Percentiles rank a stretch among this genome's conserved stretches.
These are phyloP conservation scores for Botrytis fragariae DNA, from an alignment of 2,329 filamentous ascomycete genomes.

Conservation along the genomic window DNA sequence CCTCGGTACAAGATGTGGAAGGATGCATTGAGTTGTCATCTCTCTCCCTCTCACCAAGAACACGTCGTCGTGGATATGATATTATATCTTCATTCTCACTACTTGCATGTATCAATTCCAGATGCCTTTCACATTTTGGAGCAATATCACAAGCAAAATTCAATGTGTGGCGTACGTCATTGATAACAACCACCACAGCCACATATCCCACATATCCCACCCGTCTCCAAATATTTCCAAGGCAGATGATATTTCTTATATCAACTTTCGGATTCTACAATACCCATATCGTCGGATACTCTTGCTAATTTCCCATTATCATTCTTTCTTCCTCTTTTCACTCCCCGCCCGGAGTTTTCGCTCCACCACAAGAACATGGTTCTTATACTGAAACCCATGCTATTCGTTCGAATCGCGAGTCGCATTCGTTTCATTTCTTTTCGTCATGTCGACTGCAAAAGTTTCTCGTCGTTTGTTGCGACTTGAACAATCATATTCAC, in stretches of 20 bases:
- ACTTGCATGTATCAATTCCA: too few relatives aligned
- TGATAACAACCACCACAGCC: conserved; percentile 1
- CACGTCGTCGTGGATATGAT: neutral
- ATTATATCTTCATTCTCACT: conserved; percentile 1
- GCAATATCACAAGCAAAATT: neutral
- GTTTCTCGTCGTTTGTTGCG: conserved; percentile 28
- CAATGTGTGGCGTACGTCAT: conserved; percentile 3
- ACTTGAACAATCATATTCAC: conserved; percentile 4
- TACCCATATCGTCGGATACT: neutral
- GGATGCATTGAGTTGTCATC: neutral
- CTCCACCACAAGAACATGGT: conserved; percentile 23
- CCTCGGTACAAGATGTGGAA: neutral
- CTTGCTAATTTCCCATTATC: too few relatives aligned
- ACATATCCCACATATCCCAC: neutral
- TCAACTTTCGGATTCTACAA: neutral
- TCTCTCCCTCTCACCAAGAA: neutral
- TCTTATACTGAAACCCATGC: conserved; percentile 16
- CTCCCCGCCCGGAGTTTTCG: conserved; percentile 15
- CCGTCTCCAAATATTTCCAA: neutral
- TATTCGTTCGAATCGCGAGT: conserved; percentile 3
- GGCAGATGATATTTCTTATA: neutral
- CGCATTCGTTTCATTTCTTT: conserved; percentile 19
- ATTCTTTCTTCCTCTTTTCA: neutral
- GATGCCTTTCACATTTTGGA: too few relatives aligned
- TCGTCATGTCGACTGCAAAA: conserved; percentile 29